Conservation (phyloP, 192 early-diverging fungal species). For the Podila horticola region DNA sequence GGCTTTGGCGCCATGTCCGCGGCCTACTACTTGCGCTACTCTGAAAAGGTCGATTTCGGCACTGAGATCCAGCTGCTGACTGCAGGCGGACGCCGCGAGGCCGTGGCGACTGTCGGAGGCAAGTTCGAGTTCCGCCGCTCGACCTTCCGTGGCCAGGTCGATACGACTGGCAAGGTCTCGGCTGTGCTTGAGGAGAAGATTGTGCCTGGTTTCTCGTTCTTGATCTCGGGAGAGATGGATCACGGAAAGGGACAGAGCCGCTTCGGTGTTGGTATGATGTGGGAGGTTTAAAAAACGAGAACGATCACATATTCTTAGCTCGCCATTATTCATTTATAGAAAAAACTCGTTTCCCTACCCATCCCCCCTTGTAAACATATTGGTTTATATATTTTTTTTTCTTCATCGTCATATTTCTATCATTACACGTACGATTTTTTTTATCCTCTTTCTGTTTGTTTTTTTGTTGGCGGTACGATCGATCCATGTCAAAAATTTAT, state of each 20-base stretch:
- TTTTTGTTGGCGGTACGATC: no score
- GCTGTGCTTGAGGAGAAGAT: constrained; percentile 96
- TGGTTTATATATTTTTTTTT: no score
- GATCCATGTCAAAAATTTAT: no score
- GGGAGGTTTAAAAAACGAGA: constrained; percentile 74
- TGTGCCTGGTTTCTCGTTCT: constrained; percentile 91
- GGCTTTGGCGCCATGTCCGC: constrained; percentile 76
- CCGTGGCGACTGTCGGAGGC: constrained; percentile 93
- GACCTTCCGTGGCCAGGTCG: constrained; percentile 91
- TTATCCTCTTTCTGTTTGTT: no score
- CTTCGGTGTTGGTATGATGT: constrained; percentile 88
- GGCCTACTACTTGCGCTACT: constrained; percentile 90
- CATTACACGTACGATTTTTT: no score
- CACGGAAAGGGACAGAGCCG: constrained; percentile 90
- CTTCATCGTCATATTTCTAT: no score
- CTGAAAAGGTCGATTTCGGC: constrained; percentile 93
- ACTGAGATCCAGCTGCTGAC: constrained; percentile 88
- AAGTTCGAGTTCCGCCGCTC: constrained; percentile 96
- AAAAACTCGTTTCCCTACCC: not conserved
- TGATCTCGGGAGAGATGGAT: constrained; percentile 94
- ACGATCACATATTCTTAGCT: not conserved
- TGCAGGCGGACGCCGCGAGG: constrained; percentile 81
- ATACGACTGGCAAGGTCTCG: constrained; percentile 88
- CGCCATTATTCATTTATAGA: not conserved
- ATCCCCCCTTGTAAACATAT: no score